Base-by-base conservation (phyloP, 768 basidiomycete genomes). In the Dioszegia hungarica region DNA sequence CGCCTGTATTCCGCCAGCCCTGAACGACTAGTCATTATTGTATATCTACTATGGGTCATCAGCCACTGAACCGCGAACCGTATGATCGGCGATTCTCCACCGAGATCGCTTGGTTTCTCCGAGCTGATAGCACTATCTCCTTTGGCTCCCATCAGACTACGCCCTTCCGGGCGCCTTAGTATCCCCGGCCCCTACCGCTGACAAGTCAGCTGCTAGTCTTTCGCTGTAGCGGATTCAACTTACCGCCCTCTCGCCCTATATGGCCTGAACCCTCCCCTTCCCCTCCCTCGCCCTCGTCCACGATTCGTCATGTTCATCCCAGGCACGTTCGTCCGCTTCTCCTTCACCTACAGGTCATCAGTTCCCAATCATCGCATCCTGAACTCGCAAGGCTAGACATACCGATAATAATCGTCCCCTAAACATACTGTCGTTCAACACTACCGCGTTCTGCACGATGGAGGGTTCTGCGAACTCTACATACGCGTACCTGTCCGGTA, bases 381-480 rank as follows among this genome's bases (percentile, higher is more conserved):
- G 10, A 25, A 33, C 28, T 48, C 24, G 28, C 8, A 2, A 28
- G 20, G 22, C 31, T 3, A 27, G 36, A 68, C 82, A 56, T 61
- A 90, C 94, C 80, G 93, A 93, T 75, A 99, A 86, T 72, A 93
- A 78, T 66, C 95, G 84, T 24, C 91, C 92, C 54, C 88, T 84
- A 82, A 99, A 95, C 68, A 93, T 78, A n/a, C 89, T 92, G 66
- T 97, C 93, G 77, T 98, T 91, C 81, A 99, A 82, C 14, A 92
- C 86, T 61, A 95, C 71, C 12, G 94, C 92, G 59, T 90, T 86
- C 68, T 90, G 87, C 62, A 98, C 87, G 63, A 89, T 86, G 57
- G 89, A 86, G 36, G 92, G 82, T 70, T 95, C 92, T 67, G 95
- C 86, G 76, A 99, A 99, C 77, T 99, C 95, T 40, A 99, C 93